Conservation (phyloP, 2,329 filamentous ascomycete species). For the Fusarium haematococcum region DNA sequence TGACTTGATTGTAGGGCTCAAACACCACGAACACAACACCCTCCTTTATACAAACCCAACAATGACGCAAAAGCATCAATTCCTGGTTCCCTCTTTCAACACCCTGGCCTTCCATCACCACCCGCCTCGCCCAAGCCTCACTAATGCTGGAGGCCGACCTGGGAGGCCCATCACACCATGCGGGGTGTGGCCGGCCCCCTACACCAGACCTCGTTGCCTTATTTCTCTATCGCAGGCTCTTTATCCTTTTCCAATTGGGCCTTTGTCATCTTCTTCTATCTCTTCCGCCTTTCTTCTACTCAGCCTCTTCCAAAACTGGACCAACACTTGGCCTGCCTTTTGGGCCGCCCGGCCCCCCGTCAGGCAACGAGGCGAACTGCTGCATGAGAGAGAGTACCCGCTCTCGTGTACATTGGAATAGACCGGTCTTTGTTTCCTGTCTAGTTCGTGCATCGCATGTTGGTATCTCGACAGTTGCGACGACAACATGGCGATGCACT, state of each 20-base stretch:
- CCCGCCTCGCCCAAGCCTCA: slow-evolving; percentile 25
- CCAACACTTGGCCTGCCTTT: background rate
- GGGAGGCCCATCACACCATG: slow-evolving; percentile 41
- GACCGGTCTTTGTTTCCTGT: background rate
- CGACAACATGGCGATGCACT: background rate
- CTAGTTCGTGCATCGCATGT: background rate
- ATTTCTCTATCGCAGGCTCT: background rate
- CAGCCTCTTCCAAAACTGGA: background rate
- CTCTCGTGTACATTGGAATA: background rate
- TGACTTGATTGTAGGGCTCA: background rate
- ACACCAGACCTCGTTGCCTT: slow-evolving; percentile 4
- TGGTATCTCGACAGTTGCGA: background rate
- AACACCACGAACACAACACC: background rate
- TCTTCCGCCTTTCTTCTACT: background rate
- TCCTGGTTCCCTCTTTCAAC: background rate
- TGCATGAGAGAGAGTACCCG: background rate
- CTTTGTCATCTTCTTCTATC: background rate
- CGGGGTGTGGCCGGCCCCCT: slow-evolving; percentile 20
- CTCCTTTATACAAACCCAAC: background rate
- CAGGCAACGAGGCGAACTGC: slow-evolving; percentile 26
- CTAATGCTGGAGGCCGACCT: slow-evolving; percentile 24
- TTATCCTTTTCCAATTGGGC: background rate
- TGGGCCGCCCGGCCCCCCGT: slow-evolving; percentile 18
- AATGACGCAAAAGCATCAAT: background rate
- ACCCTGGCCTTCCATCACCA: background rate